Evolutionary conservation across 2,329 filamentous ascomycete genomes (phyloP).

Genomic region (Colletotrichum brevisporum): DNA sequence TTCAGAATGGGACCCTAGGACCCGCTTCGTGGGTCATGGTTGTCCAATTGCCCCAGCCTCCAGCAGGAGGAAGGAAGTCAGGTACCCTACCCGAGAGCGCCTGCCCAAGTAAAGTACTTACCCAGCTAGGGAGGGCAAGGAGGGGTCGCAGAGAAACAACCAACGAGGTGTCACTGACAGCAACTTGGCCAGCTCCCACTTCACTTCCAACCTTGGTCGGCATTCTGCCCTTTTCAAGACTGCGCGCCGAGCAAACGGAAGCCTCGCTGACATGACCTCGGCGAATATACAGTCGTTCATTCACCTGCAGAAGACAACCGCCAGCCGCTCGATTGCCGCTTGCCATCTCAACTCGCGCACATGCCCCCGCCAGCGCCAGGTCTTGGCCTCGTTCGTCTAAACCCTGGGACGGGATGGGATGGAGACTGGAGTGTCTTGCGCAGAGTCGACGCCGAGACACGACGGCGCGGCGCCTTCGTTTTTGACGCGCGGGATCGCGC

Average conservation of each 20-base stretch:
- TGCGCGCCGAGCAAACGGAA: too few relatives aligned
- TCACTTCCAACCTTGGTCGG: background rate
- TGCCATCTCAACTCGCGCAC: slow-evolving; percentile 8
- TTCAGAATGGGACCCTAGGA: slow-evolving; percentile 3
- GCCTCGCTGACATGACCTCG: background rate
- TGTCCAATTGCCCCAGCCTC: slow-evolving; percentile 13
- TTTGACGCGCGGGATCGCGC: slow-evolving; percentile 24
- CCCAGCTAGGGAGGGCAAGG: too few relatives aligned
- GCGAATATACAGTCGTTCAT: slow-evolving; percentile 14
- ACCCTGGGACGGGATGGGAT: background rate
- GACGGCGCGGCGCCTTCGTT: slow-evolving; percentile 23
- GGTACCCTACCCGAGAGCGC: background rate
- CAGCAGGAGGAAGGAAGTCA: background rate
- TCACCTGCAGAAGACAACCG: background rate
- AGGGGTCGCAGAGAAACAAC: background rate
- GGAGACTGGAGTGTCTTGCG: background rate
- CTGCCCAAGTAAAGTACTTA: background rate
- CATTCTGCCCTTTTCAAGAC: slow-evolving; percentile 5
- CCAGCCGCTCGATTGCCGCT: slow-evolving; percentile 5
- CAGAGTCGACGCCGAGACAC: slow-evolving; percentile 32
- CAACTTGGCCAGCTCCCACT: slow-evolving; percentile 17
- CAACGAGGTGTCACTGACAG: slow-evolving; percentile 24
- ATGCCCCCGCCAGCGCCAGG: background rate
- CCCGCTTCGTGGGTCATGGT: slow-evolving; percentile 19
- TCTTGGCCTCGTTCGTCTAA: slow-evolving; percentile 17